Base-by-base conservation (phyloP, 805 yeast genomes). In the Lipomyces lipofer region DNA sequence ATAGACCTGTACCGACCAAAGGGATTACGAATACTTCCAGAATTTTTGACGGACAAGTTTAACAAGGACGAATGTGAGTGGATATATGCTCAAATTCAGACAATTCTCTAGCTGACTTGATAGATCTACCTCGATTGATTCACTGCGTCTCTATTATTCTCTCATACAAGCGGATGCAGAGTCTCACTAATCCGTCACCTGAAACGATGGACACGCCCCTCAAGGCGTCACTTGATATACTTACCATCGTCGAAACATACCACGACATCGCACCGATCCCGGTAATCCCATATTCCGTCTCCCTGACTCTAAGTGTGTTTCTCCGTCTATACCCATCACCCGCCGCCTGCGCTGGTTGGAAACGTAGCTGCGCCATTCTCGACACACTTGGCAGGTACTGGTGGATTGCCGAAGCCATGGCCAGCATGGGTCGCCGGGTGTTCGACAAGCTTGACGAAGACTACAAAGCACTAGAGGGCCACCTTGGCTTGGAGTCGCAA, bases 1-100 rank as follows among this genome's bases (percentile, higher is more conserved):
- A 60, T 73, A n/a, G 63, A 68, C 35, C 57, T 71, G 42, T 73
- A 72, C 62, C 70, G 74, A 42, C 77, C 77, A 3, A 48, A 46
- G 13, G 54, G 49, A 6, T 32, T 47, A 9, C 39, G 43, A 19
- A 29, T 42, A 9, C 32, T 54, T 25, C 47, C 49, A 4, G 52
- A 50, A 5, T 40, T 54, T 29, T 42, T 36, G 49, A 39, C 43
- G 43, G 32, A 50, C n/a, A 19, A 28, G 28, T 54, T 54, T 19
- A 10, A 38, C 2, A 35, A 38, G 32, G 47, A 51, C 7, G 55
- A 54, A 24, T 43, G n/a, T n/a, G n/a, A n/a, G n/a, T n/a, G n/a
- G n/a, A 7, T 29, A 29, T 29, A 13, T 29, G 8, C 33, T 29
- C 12, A 8, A 8, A 9, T 29, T 9, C 13, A 29, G 8, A 13